A percentile compares a stretch with the other conserved stretches of the same genome.
Evolutionary conservation across 225 moss, liverwort and hornwort species (phyloP).

Genomic region (Antitrichia curtipendula): DNA sequence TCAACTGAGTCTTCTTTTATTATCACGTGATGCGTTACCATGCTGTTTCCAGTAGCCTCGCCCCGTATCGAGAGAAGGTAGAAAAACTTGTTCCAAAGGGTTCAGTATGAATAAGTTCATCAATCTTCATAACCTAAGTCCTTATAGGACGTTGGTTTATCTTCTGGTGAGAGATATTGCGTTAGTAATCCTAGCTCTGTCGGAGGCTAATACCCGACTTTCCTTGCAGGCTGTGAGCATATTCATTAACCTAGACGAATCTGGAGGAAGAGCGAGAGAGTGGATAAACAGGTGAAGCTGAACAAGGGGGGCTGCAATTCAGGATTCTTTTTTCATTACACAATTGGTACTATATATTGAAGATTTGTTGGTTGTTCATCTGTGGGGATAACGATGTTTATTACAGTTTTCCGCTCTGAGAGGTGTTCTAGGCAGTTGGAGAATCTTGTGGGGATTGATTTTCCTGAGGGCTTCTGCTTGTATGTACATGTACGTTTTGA

Average conservation of each 20-base stretch:
- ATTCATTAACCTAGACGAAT: conserved; percentile 81
- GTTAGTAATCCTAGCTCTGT: background rate
- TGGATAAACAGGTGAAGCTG: conserved; percentile 74
- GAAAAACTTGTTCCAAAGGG: background rate
- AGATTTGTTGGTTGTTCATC: background rate
- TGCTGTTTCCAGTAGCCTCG: background rate
- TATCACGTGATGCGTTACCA: background rate
- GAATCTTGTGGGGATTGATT: background rate
- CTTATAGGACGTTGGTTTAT: background rate
- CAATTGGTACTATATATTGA: background rate
- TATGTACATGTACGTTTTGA: conserved; percentile 14
- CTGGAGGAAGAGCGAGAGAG: conserved; percentile 78
- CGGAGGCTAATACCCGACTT: background rate
- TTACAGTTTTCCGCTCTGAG: background rate
- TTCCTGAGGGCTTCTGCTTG: background rate
- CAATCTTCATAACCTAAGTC: background rate
- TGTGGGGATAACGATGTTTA: background rate
- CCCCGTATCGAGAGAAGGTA: background rate
- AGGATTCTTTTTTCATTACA: background rate
- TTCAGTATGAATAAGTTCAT: background rate
- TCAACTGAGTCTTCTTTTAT: background rate
- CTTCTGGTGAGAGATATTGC: background rate
- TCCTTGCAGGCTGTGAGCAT: conserved; percentile 84
- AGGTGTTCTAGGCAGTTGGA: background rate
- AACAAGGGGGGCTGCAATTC: background rate